Conservation (phyloP, 2,329 filamentous ascomycete genomes). For the Byssochlamys sp. region DNA sequence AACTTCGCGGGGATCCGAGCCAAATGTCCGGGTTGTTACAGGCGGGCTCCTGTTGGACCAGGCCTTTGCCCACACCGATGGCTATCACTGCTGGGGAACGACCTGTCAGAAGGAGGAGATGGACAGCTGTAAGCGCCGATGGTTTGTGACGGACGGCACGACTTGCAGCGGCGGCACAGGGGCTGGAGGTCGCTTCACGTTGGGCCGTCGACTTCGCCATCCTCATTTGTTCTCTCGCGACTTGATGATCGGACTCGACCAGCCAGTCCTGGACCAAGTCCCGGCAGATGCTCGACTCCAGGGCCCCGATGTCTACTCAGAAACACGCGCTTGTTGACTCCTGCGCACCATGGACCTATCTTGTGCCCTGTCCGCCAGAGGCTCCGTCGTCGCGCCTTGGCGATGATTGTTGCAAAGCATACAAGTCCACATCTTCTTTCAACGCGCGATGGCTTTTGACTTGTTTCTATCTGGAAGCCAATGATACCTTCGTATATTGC, state of each 20-base stretch:
- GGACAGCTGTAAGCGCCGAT: constrained; percentile 1
- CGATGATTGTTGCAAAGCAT: constrained; percentile 19
- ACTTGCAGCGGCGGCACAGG: not conserved
- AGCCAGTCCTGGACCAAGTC: not conserved
- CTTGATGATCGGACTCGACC: not conserved
- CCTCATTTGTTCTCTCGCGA: not conserved
- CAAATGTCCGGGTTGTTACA: not conserved
- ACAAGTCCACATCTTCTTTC: constrained; percentile 13
- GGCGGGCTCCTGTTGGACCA: not conserved
- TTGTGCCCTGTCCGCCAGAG: not conserved
- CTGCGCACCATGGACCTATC: not conserved
- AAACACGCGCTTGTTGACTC: not conserved
- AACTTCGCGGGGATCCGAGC: not conserved
- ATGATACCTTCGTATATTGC: constrained; percentile 8
- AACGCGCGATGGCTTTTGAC: constrained; percentile 3
- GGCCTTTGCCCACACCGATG: not conserved
- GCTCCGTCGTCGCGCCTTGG: not conserved
- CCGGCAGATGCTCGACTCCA: not conserved
- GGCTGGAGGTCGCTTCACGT: not conserved
- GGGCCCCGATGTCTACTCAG: not conserved
- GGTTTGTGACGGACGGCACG: not conserved
- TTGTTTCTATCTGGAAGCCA: constrained; percentile 1
- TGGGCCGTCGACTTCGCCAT: not conserved
- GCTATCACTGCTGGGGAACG: not conserved
- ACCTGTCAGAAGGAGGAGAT: not conserved